These are phyloP conservation scores for Chalciporus chontae DNA, from an alignment of 768 basidiomycete genomes.

Conservation along the genomic window DNA sequence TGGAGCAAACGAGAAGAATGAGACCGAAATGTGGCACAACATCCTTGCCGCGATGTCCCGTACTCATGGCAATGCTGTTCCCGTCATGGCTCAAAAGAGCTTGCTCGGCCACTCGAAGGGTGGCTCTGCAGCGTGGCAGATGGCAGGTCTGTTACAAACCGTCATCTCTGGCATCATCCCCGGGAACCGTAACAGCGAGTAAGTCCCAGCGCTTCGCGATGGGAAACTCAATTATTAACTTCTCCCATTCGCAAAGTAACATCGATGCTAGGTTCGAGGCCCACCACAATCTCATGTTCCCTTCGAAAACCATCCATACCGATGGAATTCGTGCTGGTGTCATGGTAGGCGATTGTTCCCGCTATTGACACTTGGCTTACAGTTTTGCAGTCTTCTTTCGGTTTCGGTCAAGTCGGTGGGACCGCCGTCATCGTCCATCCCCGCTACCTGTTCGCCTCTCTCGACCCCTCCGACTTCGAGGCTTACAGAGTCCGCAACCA, in stretches of 20 bases:
- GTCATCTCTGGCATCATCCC: constrained; percentile 85
- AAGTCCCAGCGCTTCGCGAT: constrained; percentile 35
- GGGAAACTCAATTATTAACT: neutral
- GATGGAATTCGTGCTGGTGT: constrained; percentile 87
- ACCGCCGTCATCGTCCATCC: constrained; percentile 86
- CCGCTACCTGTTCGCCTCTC: constrained; percentile 81
- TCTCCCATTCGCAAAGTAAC: constrained; percentile 50
- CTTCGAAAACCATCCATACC: constrained; percentile 92
- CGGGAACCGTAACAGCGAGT: constrained; percentile 96
- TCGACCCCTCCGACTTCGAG: constrained; percentile 75
- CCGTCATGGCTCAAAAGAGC: constrained; percentile 96
- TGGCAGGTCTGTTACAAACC: constrained; percentile 87
- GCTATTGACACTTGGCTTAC: neutral
- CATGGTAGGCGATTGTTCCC: constrained; percentile 55
- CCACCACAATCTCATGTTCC: constrained; percentile 92
- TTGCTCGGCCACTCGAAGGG: constrained; percentile 97
- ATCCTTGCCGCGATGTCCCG: constrained; percentile 87
- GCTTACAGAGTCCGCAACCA: constrained; percentile 71
- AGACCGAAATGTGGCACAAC: constrained; percentile 95
- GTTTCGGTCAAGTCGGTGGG: constrained; percentile 98
- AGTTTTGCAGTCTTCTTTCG: constrained; percentile 74
- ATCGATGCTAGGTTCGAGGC: constrained; percentile 90
- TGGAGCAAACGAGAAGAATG: constrained; percentile 92
- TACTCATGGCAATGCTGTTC: constrained; percentile 93
- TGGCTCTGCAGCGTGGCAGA: constrained; percentile 97